Conservation (phyloP, 73 alveolate genomes). For the Uronychia setigera region DNA sequence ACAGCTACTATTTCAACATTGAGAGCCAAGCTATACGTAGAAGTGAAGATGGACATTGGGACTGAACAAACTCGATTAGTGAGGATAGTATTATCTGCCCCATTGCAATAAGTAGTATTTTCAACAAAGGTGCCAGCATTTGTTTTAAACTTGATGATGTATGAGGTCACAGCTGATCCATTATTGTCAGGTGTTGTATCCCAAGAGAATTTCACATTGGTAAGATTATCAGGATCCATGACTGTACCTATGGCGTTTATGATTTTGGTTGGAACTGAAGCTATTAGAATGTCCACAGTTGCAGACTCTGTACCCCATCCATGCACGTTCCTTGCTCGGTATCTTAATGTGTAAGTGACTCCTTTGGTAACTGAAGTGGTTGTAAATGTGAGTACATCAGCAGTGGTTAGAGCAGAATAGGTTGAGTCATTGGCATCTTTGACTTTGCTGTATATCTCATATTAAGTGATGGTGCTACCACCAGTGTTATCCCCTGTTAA, state of each 20-base stretch:
- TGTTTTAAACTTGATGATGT: not conserved
- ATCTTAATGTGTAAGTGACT: constrained; percentile 25
- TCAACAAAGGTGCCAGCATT: constrained; percentile 11
- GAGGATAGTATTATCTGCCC: constrained; percentile 9
- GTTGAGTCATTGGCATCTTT: not conserved
- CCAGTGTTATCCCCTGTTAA: not conserved
- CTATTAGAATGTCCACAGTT: constrained; percentile 17
- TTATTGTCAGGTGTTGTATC: not conserved
- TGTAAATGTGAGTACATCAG: constrained; percentile 17
- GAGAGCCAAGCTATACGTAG: constrained; percentile 11
- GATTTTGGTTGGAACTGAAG: constrained; percentile 25
- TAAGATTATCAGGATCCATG: constrained; percentile 7
- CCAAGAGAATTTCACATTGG: no score
- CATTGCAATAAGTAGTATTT: constrained; percentile 23
- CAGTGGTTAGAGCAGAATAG: constrained; percentile 16
- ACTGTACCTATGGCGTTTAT: constrained; percentile 24
- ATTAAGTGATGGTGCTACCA: constrained; percentile 42
- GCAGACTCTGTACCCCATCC: constrained; percentile 55
- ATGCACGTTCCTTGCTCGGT: constrained; percentile 40
- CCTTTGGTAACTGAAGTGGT: constrained; percentile 40
- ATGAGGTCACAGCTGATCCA: not conserved
- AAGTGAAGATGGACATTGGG: constrained; percentile 22
- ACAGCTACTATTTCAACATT: constrained; percentile 5
- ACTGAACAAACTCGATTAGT: constrained; percentile 7
- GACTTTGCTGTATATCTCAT: constrained; percentile 6